Evolutionary conservation across 768 basidiomycete genomes (phyloP).

Genomic region (Imleria badia): DNA sequence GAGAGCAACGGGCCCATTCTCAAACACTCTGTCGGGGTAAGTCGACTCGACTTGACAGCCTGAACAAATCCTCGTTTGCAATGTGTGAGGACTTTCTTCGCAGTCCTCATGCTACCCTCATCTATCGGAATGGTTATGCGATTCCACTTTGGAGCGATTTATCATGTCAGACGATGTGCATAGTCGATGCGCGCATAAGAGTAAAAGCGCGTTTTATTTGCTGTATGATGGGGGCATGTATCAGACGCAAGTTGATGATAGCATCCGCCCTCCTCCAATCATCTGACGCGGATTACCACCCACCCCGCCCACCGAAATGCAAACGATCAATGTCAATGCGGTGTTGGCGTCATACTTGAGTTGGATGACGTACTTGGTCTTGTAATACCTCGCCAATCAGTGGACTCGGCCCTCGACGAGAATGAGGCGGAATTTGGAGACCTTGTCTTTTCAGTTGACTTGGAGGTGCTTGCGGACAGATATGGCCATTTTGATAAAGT

Average conservation of each 20-base stretch:
- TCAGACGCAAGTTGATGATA: background rate
- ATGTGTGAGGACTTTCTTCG: too few relatives aligned
- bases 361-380: constrained; percentile 95
- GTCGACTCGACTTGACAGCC: too few relatives aligned
- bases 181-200: constrained; percentile 17
- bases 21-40: too few relatives aligned
- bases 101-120: too few relatives aligned
- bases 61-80: too few relatives aligned
- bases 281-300: background rate
- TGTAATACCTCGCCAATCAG: constrained; percentile 97
- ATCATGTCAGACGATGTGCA: too few relatives aligned
- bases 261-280: background rate
- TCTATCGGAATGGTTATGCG: too few relatives aligned
- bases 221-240: constrained; percentile 8
- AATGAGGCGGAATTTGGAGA: constrained; percentile 96
- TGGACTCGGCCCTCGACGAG: constrained; percentile 99
- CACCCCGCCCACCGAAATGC: background rate
- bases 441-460: constrained; percentile 98
- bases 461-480: constrained; percentile 98
- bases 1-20: too few relatives aligned
- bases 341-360: constrained; percentile 99
- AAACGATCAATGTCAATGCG: constrained; percentile 88
- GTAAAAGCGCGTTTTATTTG: constrained; percentile 20
- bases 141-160: too few relatives aligned
- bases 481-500: constrained; percentile 99